Evolutionary conservation across 2,329 filamentous ascomycete genomes (phyloP).

Genomic region (Fusarium lateritium): DNA sequence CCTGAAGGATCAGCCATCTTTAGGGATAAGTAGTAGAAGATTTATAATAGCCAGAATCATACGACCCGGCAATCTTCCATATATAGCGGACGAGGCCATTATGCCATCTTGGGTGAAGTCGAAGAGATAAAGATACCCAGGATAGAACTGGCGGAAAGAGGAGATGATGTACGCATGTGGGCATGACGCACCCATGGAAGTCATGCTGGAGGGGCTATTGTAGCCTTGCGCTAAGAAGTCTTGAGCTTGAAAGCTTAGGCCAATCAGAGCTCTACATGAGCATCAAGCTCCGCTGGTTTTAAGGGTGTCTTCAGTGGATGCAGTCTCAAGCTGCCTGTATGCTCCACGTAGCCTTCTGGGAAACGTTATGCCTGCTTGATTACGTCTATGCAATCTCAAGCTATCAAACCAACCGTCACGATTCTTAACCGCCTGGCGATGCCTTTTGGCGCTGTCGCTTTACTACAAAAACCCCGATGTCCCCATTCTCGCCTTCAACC

Average conservation of each 20-base stretch:
- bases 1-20: conserved; percentile 28
- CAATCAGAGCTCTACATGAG: conserved; percentile 36
- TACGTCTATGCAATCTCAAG: conserved; percentile 29
- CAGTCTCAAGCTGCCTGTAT: conserved; percentile 31
- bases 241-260: conserved; percentile 31
- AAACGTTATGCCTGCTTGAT: conserved; percentile 39
- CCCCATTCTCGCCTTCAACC: conserved; percentile 32
- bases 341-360: conserved; percentile 51
- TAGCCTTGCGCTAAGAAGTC: conserved; percentile 48
- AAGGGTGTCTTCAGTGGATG: conserved; percentile 34
- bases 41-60: conserved; percentile 22
- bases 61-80: conserved; percentile 31
- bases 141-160: conserved; percentile 24
- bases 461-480: conserved; percentile 42
- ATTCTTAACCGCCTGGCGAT: conserved; percentile 31
- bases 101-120: conserved; percentile 52
- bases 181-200: conserved; percentile 33
- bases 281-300: conserved; percentile 22
- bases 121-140: conserved; percentile 14
- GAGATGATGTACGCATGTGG: conserved; percentile 14
- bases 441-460: conserved; percentile 30
- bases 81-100: conserved; percentile 43
- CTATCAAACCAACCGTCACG: conserved; percentile 14
- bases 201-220: conserved; percentile 44
- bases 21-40: not conserved